These are phyloP conservation scores for Penicillium lagena DNA, from an alignment of 495 filamentous ascomycete genomes.

Conservation along the genomic window DNA sequence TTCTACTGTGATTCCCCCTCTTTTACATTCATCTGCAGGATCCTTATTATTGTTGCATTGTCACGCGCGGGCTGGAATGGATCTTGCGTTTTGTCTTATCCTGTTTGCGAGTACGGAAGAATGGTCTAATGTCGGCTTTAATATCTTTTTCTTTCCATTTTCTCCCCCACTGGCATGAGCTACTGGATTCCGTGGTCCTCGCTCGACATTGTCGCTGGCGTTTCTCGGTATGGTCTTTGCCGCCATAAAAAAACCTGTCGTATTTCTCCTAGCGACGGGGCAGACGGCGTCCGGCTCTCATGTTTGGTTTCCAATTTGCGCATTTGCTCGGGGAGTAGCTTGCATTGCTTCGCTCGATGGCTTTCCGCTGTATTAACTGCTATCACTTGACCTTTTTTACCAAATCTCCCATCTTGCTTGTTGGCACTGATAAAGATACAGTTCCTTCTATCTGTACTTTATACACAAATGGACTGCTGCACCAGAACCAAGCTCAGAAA, in stretches of 20 bases:
- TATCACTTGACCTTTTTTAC: neutral
- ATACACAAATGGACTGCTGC: conserved; percentile 14
- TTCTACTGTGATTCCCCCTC: conserved; percentile 22
- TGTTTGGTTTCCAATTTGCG: conserved; percentile 4
- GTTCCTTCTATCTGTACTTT: conserved; percentile 21
- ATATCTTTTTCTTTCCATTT: conserved; percentile 4
- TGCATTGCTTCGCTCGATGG: conserved; percentile 1
- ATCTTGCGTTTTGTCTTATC: conserved; percentile 11
- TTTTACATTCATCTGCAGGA: conserved; percentile 13
- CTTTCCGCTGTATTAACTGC: too few species aligned
- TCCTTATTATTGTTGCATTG: conserved; percentile 21
- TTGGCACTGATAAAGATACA: conserved; percentile 12
- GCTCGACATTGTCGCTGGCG: conserved; percentile 8
- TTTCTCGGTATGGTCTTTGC: neutral
- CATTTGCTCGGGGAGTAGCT: conserved; percentile 4
- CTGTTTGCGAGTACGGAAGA: conserved; percentile 14
- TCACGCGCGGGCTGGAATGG: conserved; percentile 21
- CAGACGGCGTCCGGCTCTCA: conserved; percentile 9
- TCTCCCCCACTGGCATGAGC: conserved; percentile 8
- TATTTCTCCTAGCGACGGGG: conserved; percentile 3
- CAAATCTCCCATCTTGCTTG: conserved; percentile 1
- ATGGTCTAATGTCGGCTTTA: conserved; percentile 11
- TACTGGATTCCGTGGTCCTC: conserved; percentile 13
- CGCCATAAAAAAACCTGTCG: neutral
- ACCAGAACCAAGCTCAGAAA: neutral